Conservation (phyloP, 768 basidiomycete genomes). For the Gloeostereum incarnatum region DNA sequence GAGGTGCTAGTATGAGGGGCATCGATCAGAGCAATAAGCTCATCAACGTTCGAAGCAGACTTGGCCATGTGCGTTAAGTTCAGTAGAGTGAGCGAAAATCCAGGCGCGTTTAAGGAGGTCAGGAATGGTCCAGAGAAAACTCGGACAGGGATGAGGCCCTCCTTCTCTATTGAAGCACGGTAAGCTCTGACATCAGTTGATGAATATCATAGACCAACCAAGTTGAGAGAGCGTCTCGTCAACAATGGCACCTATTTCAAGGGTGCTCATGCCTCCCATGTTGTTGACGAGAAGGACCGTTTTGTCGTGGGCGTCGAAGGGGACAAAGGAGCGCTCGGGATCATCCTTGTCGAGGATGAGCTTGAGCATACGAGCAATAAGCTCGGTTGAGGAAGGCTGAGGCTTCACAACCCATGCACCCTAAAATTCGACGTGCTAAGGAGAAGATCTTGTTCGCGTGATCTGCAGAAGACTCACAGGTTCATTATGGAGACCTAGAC, state of each 20-base stretch:
- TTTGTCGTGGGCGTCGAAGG: constrained; percentile 57
- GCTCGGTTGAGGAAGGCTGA: neutral
- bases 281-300: constrained; percentile 84
- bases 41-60: constrained; percentile 1
- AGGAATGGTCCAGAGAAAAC: constrained; percentile 21
- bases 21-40: constrained; percentile 17
- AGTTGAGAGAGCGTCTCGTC: constrained; percentile 32
- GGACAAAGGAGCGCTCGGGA: no score
- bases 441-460: no score
- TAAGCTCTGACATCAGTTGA: no score
- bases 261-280: constrained; percentile 76
- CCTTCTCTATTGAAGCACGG: no score
- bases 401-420: neutral
- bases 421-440: no score
- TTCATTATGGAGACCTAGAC: no score
- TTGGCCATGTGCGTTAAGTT: constrained; percentile 19
- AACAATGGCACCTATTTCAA: constrained; percentile 54
- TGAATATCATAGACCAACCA: constrained; percentile 31
- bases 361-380: neutral
- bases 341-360: neutral
- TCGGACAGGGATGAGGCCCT: no score
- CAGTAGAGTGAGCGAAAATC: constrained; percentile 28
- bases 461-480: no score
- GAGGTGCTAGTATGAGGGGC: constrained; percentile 17
- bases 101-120: constrained; percentile 33